Conservation (phyloP, 345 rosid species). For the Carallia pectinifolia region DNA sequence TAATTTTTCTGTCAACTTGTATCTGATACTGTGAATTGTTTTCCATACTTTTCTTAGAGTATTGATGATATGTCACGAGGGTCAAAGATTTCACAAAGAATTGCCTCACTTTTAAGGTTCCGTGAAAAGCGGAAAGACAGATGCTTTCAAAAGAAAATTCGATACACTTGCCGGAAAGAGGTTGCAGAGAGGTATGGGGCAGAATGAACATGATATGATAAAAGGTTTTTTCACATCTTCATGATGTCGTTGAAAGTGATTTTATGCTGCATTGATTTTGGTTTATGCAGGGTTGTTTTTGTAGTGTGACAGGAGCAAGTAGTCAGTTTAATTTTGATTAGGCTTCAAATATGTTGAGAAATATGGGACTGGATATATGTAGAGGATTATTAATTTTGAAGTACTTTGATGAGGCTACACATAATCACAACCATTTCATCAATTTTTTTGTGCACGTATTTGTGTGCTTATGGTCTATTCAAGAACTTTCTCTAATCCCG, state of each 20-base stretch:
- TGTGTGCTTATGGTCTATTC: neutral
- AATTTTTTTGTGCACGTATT: neutral
- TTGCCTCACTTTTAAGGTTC: conserved; percentile 41
- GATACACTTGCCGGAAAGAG: conserved; percentile 40
- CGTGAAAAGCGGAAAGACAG: conserved; percentile 49
- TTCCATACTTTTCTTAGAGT: conserved; percentile 24
- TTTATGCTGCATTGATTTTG: neutral
- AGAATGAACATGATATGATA: neutral
- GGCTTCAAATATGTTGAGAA: no score
- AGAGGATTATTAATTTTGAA: no score
- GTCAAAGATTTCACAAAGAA: conserved; percentile 41
- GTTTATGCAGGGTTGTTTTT: neutral
- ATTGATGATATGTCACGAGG: conserved; percentile 32
- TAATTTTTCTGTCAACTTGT: neutral
- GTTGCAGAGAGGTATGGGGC: conserved; percentile 43
- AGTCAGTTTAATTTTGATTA: no score
- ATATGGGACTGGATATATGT: no score
- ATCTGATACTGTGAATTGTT: conserved; percentile 5
- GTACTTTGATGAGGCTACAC: no score
- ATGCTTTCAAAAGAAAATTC: conserved; percentile 47
- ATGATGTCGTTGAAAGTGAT: neutral
- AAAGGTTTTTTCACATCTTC: neutral
- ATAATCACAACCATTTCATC: no score
- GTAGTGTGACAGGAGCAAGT: no score
- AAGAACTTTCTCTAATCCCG: neutral